Percentiles rank a stretch among this genome's conserved stretches.
Evolutionary conservation across 2,329 filamentous ascomycete species (phyloP).

Genomic region (Aureobasidium sp.): DNA sequence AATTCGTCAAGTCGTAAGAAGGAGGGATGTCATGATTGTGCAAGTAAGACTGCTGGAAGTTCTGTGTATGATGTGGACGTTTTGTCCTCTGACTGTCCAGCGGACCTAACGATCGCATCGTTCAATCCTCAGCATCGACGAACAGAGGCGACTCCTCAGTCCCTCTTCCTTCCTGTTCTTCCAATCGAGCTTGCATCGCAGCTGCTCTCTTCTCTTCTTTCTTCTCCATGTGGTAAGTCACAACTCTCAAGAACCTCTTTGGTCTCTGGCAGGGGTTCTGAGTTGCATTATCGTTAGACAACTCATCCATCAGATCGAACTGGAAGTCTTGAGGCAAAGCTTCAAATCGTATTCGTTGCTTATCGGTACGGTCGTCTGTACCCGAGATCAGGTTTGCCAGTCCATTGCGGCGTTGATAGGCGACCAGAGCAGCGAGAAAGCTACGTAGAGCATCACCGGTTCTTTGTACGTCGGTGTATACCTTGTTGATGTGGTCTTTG

Average conservation of each 20-base stretch:
- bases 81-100: no score
- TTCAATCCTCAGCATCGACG: neutral
- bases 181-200: neutral
- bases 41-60: no score
- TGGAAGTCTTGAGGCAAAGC: neutral
- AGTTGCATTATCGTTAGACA: neutral
- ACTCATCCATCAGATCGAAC: neutral
- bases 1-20: no score
- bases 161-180: neutral
- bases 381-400: neutral
- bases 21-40: no score
- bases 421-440: neutral
- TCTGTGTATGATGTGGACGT: no score
- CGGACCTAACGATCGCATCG: no score
- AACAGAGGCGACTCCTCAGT: neutral
- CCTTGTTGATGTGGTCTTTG: neutral
- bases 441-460: neutral
- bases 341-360: neutral
- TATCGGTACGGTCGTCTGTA: neutral
- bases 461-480: neutral
- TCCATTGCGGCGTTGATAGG: neutral
- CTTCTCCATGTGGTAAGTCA: neutral
- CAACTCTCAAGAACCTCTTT: neutral
- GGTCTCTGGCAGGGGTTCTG: neutral
- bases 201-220: neutral